These are phyloP conservation scores for Leptosphaerulina australis DNA, from an alignment of 2,329 filamentous ascomycete species.

Conservation along the genomic window DNA sequence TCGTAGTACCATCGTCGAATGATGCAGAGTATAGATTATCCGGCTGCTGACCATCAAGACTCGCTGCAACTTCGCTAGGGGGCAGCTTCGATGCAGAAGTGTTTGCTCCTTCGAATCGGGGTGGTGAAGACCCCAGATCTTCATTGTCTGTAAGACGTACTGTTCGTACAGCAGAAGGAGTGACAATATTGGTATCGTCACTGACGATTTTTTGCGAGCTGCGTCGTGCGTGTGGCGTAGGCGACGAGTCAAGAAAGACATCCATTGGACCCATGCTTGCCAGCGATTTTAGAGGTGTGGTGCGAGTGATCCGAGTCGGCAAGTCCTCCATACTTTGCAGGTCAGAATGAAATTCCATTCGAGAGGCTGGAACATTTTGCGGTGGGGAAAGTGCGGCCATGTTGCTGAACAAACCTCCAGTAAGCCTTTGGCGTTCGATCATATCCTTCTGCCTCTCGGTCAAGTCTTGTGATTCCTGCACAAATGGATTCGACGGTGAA, in stretches of 20 bases:
- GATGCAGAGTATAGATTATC: constrained; percentile 26
- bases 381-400: constrained; percentile 49
- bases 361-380: constrained; percentile 28
- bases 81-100: background rate
- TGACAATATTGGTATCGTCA: constrained; percentile 36
- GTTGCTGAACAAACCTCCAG: constrained; percentile 71
- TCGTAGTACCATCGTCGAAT: constrained; percentile 43
- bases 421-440: constrained; percentile 69
- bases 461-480: constrained; percentile 71
- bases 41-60: constrained; percentile 29
- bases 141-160: constrained; percentile 29
- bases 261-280: constrained; percentile 44
- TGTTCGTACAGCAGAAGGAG: constrained; percentile 37
- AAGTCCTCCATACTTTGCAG: constrained; percentile 33
- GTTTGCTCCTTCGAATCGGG: constrained; percentile 28
- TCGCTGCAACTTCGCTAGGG: constrained; percentile 15
- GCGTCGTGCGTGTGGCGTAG: constrained; percentile 42
- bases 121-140: constrained; percentile 47
- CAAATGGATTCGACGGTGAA: constrained; percentile 55
- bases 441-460: constrained; percentile 83
- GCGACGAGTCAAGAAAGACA: constrained; percentile 45
- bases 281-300: constrained; percentile 36
- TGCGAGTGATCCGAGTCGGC: constrained; percentile 25
- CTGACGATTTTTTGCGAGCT: constrained; percentile 33
- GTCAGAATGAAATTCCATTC: constrained; percentile 40